phyloP scores from a whole-genome alignment of 2,329 filamentous ascomycete genomes.

The Penicillium expansum region DNA sequence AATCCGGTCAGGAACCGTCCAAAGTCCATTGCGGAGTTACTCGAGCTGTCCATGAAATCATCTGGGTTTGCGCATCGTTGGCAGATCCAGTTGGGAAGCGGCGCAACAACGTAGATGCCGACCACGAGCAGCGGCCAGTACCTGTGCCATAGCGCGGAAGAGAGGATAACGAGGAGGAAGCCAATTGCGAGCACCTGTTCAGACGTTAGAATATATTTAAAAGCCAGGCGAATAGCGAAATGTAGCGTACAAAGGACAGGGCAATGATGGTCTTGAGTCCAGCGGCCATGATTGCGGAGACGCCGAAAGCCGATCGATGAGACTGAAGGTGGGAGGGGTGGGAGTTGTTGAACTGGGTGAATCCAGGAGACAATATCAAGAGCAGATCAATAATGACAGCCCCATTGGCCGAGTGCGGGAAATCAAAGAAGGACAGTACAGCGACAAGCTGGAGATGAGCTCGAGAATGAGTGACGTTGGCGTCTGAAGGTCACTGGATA shows the following conservation, averaged over 20 bases:
- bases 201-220: neutral
- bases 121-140: slow-evolving; percentile 96
- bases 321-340: slow-evolving; percentile 1
- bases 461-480: slow-evolving; percentile 32
- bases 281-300: slow-evolving; percentile 59
- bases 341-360: slow-evolving; percentile 3
- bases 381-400: slow-evolving; percentile 9
- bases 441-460: slow-evolving; percentile 12
- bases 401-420: slow-evolving; percentile 19
- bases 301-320: slow-evolving; percentile 17
- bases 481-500: slow-evolving; percentile 29
- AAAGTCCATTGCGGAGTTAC: slow-evolving; percentile 84
- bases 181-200: slow-evolving; percentile 84
- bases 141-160: slow-evolving; percentile 88
- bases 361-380: slow-evolving; percentile 3
- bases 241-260: slow-evolving; percentile 77
- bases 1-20: slow-evolving; percentile 94
- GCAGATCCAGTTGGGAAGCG: slow-evolving; percentile 96
- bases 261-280: slow-evolving; percentile 99
- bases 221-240: neutral
- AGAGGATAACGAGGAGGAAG: slow-evolving; percentile 98
- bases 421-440: neutral
- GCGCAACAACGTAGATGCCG: slow-evolving; percentile 89
- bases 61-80: slow-evolving; percentile 83
- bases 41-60: slow-evolving; percentile 86